These are phyloP conservation scores for Ophiostoma ulmi DNA, from an alignment of 2,329 filamentous ascomycete species.

Conservation along the genomic window DNA sequence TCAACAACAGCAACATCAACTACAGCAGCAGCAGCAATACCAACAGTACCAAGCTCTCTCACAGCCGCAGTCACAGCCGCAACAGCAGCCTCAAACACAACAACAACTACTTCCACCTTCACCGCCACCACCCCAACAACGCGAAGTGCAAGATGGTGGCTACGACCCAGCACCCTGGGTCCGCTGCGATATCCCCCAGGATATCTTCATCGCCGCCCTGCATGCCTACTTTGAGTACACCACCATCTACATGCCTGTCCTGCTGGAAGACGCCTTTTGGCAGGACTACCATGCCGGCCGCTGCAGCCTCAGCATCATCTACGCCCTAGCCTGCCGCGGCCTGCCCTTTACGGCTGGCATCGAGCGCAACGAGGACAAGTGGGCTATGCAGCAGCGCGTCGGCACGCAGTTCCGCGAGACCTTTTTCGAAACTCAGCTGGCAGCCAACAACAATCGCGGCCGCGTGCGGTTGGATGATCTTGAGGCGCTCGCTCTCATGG, in stretches of 20 bases:
- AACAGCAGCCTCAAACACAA: background rate
- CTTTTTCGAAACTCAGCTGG: constrained; percentile 27
- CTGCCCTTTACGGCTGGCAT: constrained; percentile 26
- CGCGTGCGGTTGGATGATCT: constrained; percentile 26
- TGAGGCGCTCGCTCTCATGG: constrained; percentile 29
- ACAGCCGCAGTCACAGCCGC: background rate
- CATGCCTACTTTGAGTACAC: constrained; percentile 30
- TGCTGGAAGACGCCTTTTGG: constrained; percentile 31
- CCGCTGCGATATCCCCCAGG: constrained; percentile 19
- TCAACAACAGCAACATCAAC: background rate
- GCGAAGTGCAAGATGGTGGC: constrained; percentile 16
- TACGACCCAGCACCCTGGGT: constrained; percentile 21
- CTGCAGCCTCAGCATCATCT: constrained; percentile 29
- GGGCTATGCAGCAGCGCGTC: constrained; percentile 28
- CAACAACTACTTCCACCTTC: background rate
- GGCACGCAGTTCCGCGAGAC: constrained; percentile 28
- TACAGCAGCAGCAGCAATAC: background rate
- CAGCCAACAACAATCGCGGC: constrained; percentile 7
- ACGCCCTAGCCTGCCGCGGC: constrained; percentile 30
- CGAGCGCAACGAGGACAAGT: constrained; percentile 22
- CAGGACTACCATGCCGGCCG: constrained; percentile 28
- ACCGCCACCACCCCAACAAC: background rate
- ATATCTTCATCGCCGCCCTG: constrained; percentile 25
- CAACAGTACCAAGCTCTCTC: background rate
- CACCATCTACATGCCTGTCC: constrained; percentile 28